Evolutionary conservation across 352 stramenopile species (phyloP), one percentile per base, ranked within the genome.

Genomic region (Globisporangium solare): DNA sequence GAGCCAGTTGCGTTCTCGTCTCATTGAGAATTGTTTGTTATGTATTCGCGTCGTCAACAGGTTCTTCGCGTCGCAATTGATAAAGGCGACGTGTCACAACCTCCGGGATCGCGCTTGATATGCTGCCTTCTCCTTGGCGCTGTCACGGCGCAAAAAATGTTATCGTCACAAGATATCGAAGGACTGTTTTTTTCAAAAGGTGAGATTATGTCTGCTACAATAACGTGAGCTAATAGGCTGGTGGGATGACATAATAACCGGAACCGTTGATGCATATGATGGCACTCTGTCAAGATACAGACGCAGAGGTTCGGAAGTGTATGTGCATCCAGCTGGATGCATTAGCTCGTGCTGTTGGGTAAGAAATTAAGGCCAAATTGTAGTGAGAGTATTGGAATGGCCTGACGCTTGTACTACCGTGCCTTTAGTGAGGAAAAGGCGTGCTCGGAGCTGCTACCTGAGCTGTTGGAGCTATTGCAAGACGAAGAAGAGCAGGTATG

Each of bases 241-340:
- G 7, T 35, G 27, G 27, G 27, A 35, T 35, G 7, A n/a, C n/a
- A 18, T 43, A 43, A 18, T n/a, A 43, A 43, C 17, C 1, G 13
- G 39, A 43, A 18, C 39, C 39, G 0, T n/a, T 43, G 39, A 43
- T 43, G 39, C 39, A 93, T 81, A 93, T 92, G 83, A 90, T 93
- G 74, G 76, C 73, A 0, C 57, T 93, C 27, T 93, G 83, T 46
- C 83, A 93, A 73, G 83, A 93, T 47, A 93, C 83, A 4, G 83
- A 93, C 45, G 78, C 81, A 12, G 83, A 93, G 66, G 79, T 93
- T 24, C 81, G 83, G 22, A 84, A 70, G 55, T 92, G 76, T 57
- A 93, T 93, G 83, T 92, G 83, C 50, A 77, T 93, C 53, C 83
- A 93, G 53, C 58, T 93, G 13, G 83, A 93, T 56, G 79, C 73